Conservation (phyloP, 192 early-diverging fungal genomes). For the Fimicolochytrium jonesii region DNA sequence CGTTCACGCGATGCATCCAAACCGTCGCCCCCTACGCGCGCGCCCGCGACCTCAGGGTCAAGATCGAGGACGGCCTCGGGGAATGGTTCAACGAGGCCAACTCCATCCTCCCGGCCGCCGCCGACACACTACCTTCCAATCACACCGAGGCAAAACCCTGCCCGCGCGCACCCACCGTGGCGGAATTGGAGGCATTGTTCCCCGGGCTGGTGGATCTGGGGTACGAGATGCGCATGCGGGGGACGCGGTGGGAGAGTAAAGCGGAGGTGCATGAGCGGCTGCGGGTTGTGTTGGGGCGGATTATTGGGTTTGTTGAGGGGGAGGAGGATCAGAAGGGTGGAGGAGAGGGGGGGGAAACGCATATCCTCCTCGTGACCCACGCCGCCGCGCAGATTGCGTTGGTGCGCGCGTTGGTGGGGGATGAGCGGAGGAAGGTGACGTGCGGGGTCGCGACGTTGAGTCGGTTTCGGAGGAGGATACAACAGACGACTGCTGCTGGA, state of each 20-base stretch:
- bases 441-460: slow-evolving; percentile 25
- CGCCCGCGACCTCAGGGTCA: not conserved
- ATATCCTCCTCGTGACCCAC: slow-evolving; percentile 28
- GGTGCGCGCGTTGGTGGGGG: slow-evolving; percentile 11
- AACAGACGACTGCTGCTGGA: not conserved
- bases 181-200: slow-evolving; percentile 2
- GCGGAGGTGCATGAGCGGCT: slow-evolving; percentile 26
- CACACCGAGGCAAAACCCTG: not conserved
- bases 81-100: slow-evolving; percentile 33
- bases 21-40: slow-evolving; percentile 23
- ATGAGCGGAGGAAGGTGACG: not conserved
- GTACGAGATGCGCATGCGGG: not conserved
- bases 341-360: not conserved
- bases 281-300: not conserved
- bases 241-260: slow-evolving; percentile 19
- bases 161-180: not conserved
- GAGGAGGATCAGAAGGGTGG: not conserved
- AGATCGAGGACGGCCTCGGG: slow-evolving; percentile 26
- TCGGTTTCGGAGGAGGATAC: not conserved
- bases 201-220: slow-evolving; percentile 2
- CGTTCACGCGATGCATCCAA: slow-evolving; percentile 34
- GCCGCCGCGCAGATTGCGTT: slow-evolving; percentile 19
- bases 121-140: not conserved
- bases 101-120: too few species aligned
- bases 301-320: slow-evolving; percentile 1